A percentile compares a stretch with the other conserved stretches of the same genome.
Conservation (phyloP, 2,329 filamentous ascomycete species). For the Xylaria sp. region DNA sequence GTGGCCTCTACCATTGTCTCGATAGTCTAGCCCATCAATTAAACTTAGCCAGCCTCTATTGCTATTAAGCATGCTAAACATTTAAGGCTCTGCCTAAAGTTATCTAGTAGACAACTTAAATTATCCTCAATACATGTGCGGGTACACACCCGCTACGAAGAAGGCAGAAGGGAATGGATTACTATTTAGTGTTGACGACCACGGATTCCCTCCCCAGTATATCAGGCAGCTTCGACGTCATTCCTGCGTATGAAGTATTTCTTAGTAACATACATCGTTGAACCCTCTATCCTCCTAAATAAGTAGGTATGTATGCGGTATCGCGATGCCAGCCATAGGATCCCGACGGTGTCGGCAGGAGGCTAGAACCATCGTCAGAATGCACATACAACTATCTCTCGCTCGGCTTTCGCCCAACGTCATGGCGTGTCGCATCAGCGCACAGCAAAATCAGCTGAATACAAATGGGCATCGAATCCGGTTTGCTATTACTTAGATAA, state of each 20-base stretch:
- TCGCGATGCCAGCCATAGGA: background rate
- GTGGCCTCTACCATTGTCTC: background rate
- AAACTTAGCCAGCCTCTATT: background rate
- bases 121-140: too few relatives aligned
- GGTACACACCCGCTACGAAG: background rate
- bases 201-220: background rate
- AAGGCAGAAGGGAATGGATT: conserved; percentile 3
- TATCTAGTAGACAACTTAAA: background rate
- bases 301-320: too few relatives aligned
- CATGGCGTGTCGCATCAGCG: background rate
- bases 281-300: background rate
- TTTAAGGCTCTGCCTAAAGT: background rate
- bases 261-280: background rate
- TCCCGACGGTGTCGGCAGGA: background rate
- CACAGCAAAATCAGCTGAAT: background rate
- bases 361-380: background rate
- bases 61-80: too few relatives aligned
- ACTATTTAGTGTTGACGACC: background rate
- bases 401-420: background rate
- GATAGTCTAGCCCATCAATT: background rate
- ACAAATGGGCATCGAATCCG: too few relatives aligned
- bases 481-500: background rate
- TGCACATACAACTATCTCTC: background rate
- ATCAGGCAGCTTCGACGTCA: conserved; percentile 1
- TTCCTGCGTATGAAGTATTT: background rate